These are phyloP conservation scores for Paraphoma chrysanthemicola DNA, from an alignment of 2,329 filamentous ascomycete genomes.

Conservation along the genomic window DNA sequence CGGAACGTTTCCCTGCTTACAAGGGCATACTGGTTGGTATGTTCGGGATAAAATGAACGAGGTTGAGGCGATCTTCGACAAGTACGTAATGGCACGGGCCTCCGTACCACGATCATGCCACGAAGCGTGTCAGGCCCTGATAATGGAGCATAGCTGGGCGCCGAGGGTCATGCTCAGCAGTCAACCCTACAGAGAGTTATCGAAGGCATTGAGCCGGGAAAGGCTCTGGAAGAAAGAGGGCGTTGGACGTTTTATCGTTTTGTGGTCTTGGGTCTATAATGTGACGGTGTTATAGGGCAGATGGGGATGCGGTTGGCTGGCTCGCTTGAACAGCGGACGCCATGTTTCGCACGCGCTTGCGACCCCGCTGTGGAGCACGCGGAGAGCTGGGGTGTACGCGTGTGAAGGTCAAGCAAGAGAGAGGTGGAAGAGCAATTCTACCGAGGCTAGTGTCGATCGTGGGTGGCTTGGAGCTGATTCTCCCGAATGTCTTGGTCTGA, in stretches of 20 bases:
- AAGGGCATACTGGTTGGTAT: too few relatives aligned
- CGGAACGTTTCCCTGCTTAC: too few relatives aligned
- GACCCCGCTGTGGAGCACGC: neutral
- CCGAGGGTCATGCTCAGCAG: too few relatives aligned
- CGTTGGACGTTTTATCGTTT: neutral
- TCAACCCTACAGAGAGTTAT: too few relatives aligned
- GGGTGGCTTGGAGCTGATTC: neutral
- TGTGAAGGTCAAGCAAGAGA: neutral
- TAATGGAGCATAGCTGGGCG: too few relatives aligned
- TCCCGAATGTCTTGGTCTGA: neutral
- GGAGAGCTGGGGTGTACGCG: neutral
- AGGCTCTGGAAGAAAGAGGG: too few relatives aligned
- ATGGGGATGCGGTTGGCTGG: neutral
- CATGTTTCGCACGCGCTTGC: neutral
- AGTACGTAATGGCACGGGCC: too few relatives aligned
- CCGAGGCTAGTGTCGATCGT: slow-evolving; percentile 1
- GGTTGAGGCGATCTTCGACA: too few relatives aligned
- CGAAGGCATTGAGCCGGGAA: too few relatives aligned
- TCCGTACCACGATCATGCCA: too few relatives aligned
- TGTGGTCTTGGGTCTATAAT: neutral
- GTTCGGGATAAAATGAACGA: too few relatives aligned
- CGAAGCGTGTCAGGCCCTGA: too few relatives aligned
- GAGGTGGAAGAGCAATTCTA: neutral
- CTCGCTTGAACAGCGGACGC: neutral
- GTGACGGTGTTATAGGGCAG: neutral